Percentiles rank a stretch among this genome's conserved stretches.
Evolutionary conservation across 2,329 filamentous ascomycete genomes (phyloP).

Genomic region (Monosporascus sp.): DNA sequence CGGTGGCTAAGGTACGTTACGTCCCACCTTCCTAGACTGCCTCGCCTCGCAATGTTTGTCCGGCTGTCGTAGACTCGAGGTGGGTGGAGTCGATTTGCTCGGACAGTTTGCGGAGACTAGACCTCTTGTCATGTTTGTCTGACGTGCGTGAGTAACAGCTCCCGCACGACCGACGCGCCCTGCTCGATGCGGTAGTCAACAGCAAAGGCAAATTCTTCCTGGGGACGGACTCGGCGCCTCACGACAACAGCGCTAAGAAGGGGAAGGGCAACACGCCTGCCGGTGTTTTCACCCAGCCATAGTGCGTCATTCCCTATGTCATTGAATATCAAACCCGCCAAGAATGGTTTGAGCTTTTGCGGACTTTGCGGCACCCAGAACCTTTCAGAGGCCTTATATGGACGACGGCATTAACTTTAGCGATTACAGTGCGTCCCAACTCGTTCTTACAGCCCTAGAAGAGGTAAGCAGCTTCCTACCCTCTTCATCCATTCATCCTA

Average conservation of each 20-base stretch:
- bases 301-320: slow-evolving; percentile 24
- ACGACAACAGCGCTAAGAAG: slow-evolving; percentile 54
- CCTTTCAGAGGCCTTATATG: background rate
- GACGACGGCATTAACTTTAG: background rate
- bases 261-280: slow-evolving; percentile 56
- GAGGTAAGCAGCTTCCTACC: slow-evolving; percentile 10
- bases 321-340: background rate
- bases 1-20: slow-evolving; percentile 47
- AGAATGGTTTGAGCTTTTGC: background rate
- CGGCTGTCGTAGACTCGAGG: too few relatives aligned
- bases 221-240: slow-evolving; percentile 67
- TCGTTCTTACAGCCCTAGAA: slow-evolving; percentile 55
- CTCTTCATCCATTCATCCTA: too few relatives aligned
- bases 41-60: background rate
- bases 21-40: background rate
- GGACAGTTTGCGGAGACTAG: too few relatives aligned
- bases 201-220: slow-evolving; percentile 68
- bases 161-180: slow-evolving; percentile 63
- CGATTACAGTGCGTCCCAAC: slow-evolving; percentile 29
- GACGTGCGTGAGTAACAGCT: background rate
- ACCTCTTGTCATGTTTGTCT: too few relatives aligned
- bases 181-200: slow-evolving; percentile 59
- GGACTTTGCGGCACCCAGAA: background rate
- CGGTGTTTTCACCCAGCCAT: slow-evolving; percentile 74
- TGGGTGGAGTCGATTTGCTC: too few relatives aligned